Percentiles rank a stretch among this genome's conserved stretches.
Evolutionary conservation across 768 basidiomycete genomes (phyloP).

Genomic region (Russula sp.): DNA sequence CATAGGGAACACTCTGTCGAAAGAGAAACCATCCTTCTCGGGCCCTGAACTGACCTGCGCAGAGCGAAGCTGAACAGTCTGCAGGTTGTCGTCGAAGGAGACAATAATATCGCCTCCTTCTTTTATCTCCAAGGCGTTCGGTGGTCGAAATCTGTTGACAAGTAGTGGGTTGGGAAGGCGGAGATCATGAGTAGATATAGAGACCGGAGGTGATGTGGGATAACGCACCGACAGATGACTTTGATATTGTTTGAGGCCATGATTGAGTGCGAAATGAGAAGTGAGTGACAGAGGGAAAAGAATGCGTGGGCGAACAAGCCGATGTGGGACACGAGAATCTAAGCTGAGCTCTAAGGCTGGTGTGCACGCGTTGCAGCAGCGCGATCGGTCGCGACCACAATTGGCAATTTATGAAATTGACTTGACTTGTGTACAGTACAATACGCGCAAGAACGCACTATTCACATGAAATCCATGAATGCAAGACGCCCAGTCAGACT

Average conservation of each 20-base stretch:
- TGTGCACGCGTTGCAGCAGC: constrained; percentile 7
- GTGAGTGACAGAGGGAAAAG: neutral
- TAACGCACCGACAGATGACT: constrained; percentile 92
- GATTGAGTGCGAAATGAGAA: constrained; percentile 15
- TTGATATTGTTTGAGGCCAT: constrained; percentile 86
- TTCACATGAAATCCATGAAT: no score
- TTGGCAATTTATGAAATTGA: constrained; percentile 12
- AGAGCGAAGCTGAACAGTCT: constrained; percentile 75
- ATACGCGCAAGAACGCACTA: neutral
- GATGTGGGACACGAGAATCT: neutral
- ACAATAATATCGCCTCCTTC: constrained; percentile 89
- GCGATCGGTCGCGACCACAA: constrained; percentile 11
- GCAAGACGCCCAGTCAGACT: neutral
- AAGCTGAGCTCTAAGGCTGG: neutral
- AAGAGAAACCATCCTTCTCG: constrained; percentile 96
- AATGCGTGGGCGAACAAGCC: constrained; percentile 3
- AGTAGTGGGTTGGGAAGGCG: constrained; percentile 2
- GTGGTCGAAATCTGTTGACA: constrained; percentile 78
- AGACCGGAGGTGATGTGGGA: constrained; percentile 10
- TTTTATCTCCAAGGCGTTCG: constrained; percentile 83
- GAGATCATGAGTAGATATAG: constrained; percentile 6
- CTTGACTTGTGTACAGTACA: neutral
- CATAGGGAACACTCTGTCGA: constrained; percentile 95
- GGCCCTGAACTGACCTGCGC: constrained; percentile 66
- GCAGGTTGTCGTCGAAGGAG: constrained; percentile 77